Evolutionary conservation across 140 eudicot genomes (phyloP).

Genomic region (Ambrosia hybrid): DNA sequence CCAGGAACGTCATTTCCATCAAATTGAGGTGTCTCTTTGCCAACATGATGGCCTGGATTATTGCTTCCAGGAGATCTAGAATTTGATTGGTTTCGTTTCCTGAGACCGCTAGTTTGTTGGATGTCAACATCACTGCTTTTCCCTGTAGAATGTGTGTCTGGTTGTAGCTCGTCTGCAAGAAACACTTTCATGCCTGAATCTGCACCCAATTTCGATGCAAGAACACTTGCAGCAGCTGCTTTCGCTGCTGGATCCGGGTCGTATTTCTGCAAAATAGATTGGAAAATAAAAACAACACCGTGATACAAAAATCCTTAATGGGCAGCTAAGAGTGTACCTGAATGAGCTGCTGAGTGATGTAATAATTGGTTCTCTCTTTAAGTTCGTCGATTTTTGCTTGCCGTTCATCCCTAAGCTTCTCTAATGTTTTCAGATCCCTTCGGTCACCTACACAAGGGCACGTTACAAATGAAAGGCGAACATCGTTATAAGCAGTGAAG

Average conservation of each 20-base stretch:
- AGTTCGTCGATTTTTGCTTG: conserved; percentile 90
- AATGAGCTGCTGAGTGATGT: conserved; percentile 92
- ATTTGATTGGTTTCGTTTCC: conserved; percentile 67
- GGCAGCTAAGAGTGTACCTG: conserved; percentile 58
- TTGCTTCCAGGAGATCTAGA: conserved; percentile 40
- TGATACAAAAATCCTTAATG: background rate
- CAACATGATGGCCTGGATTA: conserved; percentile 23
- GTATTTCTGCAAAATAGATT: conserved; percentile 62
- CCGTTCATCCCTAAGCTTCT: conserved; percentile 80
- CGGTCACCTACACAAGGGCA: conserved; percentile 57
- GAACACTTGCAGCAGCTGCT: conserved; percentile 93
- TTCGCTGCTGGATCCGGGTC: conserved; percentile 97
- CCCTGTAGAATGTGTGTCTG: conserved; percentile 38
- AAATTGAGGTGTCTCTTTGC: conserved; percentile 33
- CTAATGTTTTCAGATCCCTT: conserved; percentile 79
- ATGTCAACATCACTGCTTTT: conserved; percentile 67
- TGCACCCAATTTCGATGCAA: conserved; percentile 85
- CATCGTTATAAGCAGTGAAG: no score
- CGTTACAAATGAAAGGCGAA: background rate
- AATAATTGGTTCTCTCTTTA: conserved; percentile 87
- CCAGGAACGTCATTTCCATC: conserved; percentile 45
- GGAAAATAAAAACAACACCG: conserved; percentile 1
- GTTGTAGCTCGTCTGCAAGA: conserved; percentile 61
- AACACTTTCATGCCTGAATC: conserved; percentile 82
- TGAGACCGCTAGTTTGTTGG: conserved; percentile 67